phyloP scores from a whole-genome alignment of 2,329 filamentous ascomycete species.

The Incumbomyces lentus region DNA sequence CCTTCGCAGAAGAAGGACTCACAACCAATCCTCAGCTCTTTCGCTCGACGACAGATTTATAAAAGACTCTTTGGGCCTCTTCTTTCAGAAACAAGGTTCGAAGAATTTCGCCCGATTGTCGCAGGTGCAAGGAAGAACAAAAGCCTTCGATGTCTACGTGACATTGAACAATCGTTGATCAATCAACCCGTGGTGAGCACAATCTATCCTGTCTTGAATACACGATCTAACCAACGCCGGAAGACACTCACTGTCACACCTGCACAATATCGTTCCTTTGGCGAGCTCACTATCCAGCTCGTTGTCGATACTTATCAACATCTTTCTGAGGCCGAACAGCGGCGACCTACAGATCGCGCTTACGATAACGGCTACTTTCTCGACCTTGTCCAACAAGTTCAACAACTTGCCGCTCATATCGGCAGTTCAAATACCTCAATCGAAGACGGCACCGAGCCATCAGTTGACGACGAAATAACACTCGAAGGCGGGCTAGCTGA shows the following conservation, averaged over 20 bases:
- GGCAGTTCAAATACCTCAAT: slow-evolving; percentile 56
- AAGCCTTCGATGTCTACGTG: slow-evolving; percentile 80
- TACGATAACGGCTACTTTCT: slow-evolving; percentile 97
- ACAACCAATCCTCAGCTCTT: slow-evolving; percentile 53
- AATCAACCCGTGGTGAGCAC: slow-evolving; percentile 87
- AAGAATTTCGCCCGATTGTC: slow-evolving; percentile 71
- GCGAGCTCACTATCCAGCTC: slow-evolving; percentile 79
- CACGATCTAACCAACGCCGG: slow-evolving; percentile 56
- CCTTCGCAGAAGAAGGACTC: slow-evolving; percentile 34
- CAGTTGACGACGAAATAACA: slow-evolving; percentile 59
- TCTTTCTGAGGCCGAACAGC: slow-evolving; percentile 76
- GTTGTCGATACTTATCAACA: slow-evolving; percentile 81
- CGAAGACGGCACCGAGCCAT: slow-evolving; percentile 37
- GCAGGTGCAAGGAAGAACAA: slow-evolving; percentile 64
- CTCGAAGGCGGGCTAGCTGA: slow-evolving; percentile 71
- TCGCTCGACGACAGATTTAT: slow-evolving; percentile 66
- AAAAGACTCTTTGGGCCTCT: slow-evolving; percentile 71
- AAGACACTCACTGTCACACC: slow-evolving; percentile 65
- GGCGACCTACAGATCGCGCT: slow-evolving; percentile 70
- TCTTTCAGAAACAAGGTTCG: slow-evolving; percentile 59
- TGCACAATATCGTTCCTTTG: slow-evolving; percentile 74
- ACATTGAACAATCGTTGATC: slow-evolving; percentile 87
- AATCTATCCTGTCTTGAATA: slow-evolving; percentile 38
- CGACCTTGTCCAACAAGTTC: slow-evolving; percentile 88
- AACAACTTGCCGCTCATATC: slow-evolving; percentile 77